Percentiles rank a stretch among this genome's conserved stretches.
Evolutionary conservation across 257 asterid species (phyloP).

Genomic region (Solanum appendiculatum): DNA sequence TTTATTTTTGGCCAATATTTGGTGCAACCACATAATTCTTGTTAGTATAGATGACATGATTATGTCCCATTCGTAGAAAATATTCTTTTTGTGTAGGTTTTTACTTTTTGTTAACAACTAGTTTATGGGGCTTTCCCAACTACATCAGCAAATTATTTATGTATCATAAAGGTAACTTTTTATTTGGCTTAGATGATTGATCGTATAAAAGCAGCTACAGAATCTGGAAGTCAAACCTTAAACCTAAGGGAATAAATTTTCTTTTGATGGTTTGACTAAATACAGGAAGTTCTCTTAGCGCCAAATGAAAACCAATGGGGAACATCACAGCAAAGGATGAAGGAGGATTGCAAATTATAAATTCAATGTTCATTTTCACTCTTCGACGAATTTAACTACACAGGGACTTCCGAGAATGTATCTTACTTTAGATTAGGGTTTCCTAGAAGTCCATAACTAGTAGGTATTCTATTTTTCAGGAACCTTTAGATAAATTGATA

Average conservation of each 20-base stretch:
- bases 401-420: background rate
- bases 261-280: background rate
- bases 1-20: background rate
- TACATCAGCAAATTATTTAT: background rate
- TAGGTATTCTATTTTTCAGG: background rate
- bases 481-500: background rate
- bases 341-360: background rate
- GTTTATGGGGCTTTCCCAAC: background rate
- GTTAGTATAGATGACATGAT: background rate
- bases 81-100: background rate
- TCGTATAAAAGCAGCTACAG: background rate
- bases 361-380: background rate
- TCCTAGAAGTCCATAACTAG: background rate
- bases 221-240: background rate
- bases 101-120: background rate
- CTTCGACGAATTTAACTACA: background rate
- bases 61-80: background rate
- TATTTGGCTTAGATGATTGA: background rate
- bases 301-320: background rate
- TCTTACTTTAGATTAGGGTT: background rate
- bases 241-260: background rate
- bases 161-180: background rate
- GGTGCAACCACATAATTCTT: background rate
- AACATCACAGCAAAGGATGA: background rate
- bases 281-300: background rate